phyloP scores from a whole-genome alignment of 768 basidiomycete genomes.

The Boletus eberwhitei region DNA sequence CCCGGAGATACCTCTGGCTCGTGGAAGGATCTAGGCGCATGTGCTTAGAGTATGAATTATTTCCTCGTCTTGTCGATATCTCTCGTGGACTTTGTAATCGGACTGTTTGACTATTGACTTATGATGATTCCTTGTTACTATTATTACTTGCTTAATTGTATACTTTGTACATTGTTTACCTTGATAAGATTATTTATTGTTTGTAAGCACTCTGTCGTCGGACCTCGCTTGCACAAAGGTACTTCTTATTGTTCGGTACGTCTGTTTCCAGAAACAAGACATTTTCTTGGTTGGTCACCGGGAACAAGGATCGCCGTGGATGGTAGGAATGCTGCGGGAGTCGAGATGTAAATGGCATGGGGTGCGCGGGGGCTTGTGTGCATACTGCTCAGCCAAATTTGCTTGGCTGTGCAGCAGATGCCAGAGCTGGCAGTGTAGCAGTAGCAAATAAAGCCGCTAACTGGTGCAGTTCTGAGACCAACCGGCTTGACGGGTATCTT shows the following conservation, averaged over 20 bases:
- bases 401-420: slow-evolving; percentile 16
- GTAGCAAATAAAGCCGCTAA: not conserved
- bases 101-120: not conserved
- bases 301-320: not conserved
- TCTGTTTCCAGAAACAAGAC: not conserved
- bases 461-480: not conserved
- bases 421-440: not conserved
- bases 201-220: not conserved
- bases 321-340: not conserved
- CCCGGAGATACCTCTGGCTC: slow-evolving; percentile 27
- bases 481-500: slow-evolving; percentile 22
- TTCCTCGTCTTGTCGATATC: not conserved
- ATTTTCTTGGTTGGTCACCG: not conserved
- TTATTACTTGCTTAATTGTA: no score
- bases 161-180: not conserved
- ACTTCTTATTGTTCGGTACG: no score
- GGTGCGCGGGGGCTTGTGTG: slow-evolving; percentile 22
- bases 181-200: not conserved
- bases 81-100: not conserved
- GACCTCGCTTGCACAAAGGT: not conserved
- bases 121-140: no score
- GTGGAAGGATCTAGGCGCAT: slow-evolving; percentile 24
- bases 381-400: not conserved
- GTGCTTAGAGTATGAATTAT: slow-evolving; percentile 3
- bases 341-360: not conserved